phyloP scores from a whole-genome alignment of 75 land plant species.

The Sequoia sempervirens region DNA sequence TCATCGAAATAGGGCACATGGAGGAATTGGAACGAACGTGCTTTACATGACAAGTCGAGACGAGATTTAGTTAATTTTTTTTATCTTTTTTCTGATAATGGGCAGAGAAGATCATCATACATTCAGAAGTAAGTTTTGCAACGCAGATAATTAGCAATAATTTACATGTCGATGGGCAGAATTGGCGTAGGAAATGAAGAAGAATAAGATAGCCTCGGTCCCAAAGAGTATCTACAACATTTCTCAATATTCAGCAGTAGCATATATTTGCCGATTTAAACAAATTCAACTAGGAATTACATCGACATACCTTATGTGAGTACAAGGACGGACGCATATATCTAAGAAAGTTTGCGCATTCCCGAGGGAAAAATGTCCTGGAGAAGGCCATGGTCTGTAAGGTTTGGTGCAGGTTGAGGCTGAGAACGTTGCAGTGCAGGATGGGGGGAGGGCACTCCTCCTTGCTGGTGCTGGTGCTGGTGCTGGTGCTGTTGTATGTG shows the following conservation, averaged over 20 bases:
- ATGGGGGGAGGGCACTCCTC: background rate
- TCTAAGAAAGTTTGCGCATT: conserved; percentile 5
- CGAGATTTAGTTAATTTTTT: too few relatives aligned
- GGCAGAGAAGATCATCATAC: background rate
- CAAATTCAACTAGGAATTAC: background rate
- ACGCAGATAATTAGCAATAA: background rate
- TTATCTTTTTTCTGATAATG: too few relatives aligned
- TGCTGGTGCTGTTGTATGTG: conserved; percentile 1
- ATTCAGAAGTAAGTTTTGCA: background rate
- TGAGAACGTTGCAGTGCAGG: background rate
- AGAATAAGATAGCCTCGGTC: background rate
- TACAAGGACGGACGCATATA: background rate
- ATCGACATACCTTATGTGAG: background rate
- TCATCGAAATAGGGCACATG: background rate
- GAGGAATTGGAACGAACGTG: background rate
- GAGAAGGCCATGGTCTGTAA: conserved; percentile 48
- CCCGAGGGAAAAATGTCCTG: conserved; percentile 47
- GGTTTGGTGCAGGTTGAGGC: background rate
- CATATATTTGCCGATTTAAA: background rate
- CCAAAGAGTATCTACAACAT: background rate
- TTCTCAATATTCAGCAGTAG: background rate
- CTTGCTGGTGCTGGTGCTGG: too few relatives aligned
- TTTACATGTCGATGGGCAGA: background rate
- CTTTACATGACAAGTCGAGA: too few relatives aligned
- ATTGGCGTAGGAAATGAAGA: background rate